Evolutionary conservation across 352 stramenopile genomes (phyloP).

Genomic region (Globisporangium megalacanthum): DNA sequence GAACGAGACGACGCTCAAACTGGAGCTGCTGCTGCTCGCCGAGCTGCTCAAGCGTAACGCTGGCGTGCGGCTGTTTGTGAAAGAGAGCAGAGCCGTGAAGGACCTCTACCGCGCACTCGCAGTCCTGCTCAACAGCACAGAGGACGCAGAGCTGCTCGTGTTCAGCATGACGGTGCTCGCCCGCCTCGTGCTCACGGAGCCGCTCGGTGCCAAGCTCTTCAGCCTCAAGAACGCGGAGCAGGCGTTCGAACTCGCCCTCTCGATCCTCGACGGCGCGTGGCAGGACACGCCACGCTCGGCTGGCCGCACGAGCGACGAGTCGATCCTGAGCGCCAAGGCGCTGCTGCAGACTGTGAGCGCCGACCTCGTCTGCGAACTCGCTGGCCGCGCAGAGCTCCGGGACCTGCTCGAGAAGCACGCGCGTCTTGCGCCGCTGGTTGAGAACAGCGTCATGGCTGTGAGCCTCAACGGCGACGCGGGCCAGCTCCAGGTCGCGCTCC

Average conservation of each 20-base stretch:
- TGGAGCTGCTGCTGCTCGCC: constrained; percentile 61
- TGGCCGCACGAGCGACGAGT: constrained; percentile 7
- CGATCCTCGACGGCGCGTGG: constrained; percentile 56
- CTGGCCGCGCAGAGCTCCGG: constrained; percentile 50
- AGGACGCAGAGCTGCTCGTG: constrained; percentile 68
- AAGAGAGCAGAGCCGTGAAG: constrained; percentile 77
- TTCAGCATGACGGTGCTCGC: constrained; percentile 75
- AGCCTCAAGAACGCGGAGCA: constrained; percentile 79
- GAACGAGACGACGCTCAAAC: constrained; percentile 45
- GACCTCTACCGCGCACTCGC: constrained; percentile 77
- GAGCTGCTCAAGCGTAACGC: constrained; percentile 68
- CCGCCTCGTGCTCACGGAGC: constrained; percentile 61
- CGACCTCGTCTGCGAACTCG: constrained; percentile 65
- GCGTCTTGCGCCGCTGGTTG: constrained; percentile 42
- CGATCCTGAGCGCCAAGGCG: constrained; percentile 28
- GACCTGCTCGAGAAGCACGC: constrained; percentile 38
- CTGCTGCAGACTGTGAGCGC: constrained; percentile 56
- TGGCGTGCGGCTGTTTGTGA: constrained; percentile 68
- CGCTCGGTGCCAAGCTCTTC: constrained; percentile 76
- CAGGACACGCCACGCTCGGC: constrained; percentile 18
- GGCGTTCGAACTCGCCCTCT: constrained; percentile 65
- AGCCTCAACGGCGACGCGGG: constrained; percentile 62
- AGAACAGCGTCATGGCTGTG: constrained; percentile 50
- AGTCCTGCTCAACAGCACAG: constrained; percentile 76
- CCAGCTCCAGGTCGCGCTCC: constrained; percentile 47